These are phyloP conservation scores for Mycena vitilis DNA, from an alignment of 768 basidiomycete species.

Conservation along the genomic window DNA sequence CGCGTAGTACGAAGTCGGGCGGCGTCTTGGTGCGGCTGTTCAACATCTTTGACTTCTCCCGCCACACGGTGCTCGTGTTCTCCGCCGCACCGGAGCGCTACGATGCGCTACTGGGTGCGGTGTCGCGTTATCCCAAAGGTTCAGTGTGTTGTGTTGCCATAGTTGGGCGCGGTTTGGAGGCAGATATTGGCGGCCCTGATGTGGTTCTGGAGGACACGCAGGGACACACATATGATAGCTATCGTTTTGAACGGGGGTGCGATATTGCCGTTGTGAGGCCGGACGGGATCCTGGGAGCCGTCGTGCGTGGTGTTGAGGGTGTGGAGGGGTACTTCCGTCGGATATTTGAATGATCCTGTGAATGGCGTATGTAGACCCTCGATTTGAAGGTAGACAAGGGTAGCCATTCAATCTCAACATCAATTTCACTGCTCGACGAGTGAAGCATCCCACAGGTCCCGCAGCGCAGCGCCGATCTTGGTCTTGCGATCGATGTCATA, in stretches of 20 bases:
- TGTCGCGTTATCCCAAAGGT: conserved; percentile 42
- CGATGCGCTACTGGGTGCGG: background rate
- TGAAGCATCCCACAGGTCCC: no score
- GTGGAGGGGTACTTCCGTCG: no score
- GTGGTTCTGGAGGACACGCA: conserved; percentile 10
- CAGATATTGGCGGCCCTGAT: background rate
- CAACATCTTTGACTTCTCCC: conserved; percentile 42
- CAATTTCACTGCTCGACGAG: no score
- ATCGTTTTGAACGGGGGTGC: conserved; percentile 4
- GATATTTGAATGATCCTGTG: no score
- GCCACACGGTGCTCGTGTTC: conserved; percentile 52
- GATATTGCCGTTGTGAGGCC: background rate
- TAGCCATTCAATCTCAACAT: no score
- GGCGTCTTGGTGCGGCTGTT: conserved; percentile 35
- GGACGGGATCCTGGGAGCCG: no score
- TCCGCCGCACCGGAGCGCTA: conserved; percentile 22
- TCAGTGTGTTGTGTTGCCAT: conserved; percentile 54
- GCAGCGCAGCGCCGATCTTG: no score
- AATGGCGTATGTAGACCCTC: no score
- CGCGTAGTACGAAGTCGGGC: conserved; percentile 9
- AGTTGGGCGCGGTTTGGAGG: background rate
- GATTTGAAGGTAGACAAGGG: no score
- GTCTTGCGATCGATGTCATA: no score
- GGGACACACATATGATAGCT: conserved; percentile 12
- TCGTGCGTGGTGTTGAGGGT: no score